phyloP scores from a whole-genome alignment of 2,329 filamentous ascomycete species.

The Aureobasidium sp. region DNA sequence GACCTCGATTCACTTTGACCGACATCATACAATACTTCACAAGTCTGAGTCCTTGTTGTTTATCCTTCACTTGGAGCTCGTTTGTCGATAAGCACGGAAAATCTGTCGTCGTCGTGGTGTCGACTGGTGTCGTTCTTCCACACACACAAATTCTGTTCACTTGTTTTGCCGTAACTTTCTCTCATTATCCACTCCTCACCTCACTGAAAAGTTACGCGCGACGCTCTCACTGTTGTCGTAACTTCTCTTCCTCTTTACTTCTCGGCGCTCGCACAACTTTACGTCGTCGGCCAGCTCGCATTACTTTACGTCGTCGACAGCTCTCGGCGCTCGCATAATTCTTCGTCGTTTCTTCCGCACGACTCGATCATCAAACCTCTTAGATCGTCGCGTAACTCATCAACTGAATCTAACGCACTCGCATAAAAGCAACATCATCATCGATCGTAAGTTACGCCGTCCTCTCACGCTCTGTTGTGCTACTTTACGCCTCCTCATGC shows the following conservation, averaged over 20 bases:
- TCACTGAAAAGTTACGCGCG: not conserved
- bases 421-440: not conserved
- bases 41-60: not conserved
- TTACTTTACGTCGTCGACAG: too few species aligned
- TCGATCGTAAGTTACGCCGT: not conserved
- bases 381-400: not conserved
- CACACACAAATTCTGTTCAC: not conserved
- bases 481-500: too few species aligned
- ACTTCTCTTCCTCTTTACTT: not conserved
- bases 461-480: not conserved
- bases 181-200: not conserved
- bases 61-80: not conserved
- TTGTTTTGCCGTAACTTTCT: not conserved
- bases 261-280: not conserved
- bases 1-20: not conserved
- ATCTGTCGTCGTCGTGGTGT: not conserved
- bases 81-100: not conserved
- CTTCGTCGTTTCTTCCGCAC: not conserved
- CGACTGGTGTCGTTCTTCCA: not conserved
- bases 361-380: not conserved
- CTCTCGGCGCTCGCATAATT: too few species aligned
- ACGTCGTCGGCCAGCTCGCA: not conserved
- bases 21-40: not conserved
- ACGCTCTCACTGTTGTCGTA: not conserved
- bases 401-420: not conserved